Base-by-base conservation (phyloP, 2,329 filamentous ascomycete genomes). In the Aspergillus cejpii region DNA sequence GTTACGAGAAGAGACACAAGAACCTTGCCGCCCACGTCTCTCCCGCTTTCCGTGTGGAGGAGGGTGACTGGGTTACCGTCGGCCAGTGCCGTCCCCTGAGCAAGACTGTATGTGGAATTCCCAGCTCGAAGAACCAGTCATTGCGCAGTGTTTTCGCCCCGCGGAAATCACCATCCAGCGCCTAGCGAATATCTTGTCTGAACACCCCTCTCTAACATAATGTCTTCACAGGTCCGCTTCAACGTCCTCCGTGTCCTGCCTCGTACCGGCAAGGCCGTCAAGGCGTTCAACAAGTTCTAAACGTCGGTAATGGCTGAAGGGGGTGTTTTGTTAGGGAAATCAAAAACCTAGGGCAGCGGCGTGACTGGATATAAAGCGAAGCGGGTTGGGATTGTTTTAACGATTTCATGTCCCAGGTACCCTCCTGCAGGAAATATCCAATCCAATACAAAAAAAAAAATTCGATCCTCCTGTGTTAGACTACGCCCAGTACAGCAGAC, bases 1-100 rank as follows among this genome's bases (percentile, higher is more conserved):
- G 92, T 84, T 98, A 98, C 77, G 94, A 98, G 88, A 97, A 96
- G 85, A 84, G 92, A 75, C 92, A 98, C 87, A 96, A 96, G 86
- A 98, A 98, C 85, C 82, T 98, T 60, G 88, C 92, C 69, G 92
- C 91, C 62, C 92, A 98, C 83, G 91, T 97, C 68, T 96, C 90
- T 59, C 92, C 92, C 66, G 91, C 91, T 75, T 98, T 98, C 89
- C 92, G 92, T 95, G 90, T 97, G 66, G 87, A 94, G 80, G 91
- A 97, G 74, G 94, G 92, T 83, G 92, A 98, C 78, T 85, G 91
- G 79, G 94, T 98, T 67, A 95, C 91, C 66, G 91, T 98, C 75
- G 92, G 92, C 78, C 92, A 98, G 81, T 98, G 92, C 87, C 82
- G 92, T 76, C 92, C 92, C 69, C 82, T 98, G 68, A 90, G 84